These are phyloP conservation scores for Fusarium luffae DNA, from an alignment of 2,329 filamentous ascomycete species.

Conservation along the genomic window DNA sequence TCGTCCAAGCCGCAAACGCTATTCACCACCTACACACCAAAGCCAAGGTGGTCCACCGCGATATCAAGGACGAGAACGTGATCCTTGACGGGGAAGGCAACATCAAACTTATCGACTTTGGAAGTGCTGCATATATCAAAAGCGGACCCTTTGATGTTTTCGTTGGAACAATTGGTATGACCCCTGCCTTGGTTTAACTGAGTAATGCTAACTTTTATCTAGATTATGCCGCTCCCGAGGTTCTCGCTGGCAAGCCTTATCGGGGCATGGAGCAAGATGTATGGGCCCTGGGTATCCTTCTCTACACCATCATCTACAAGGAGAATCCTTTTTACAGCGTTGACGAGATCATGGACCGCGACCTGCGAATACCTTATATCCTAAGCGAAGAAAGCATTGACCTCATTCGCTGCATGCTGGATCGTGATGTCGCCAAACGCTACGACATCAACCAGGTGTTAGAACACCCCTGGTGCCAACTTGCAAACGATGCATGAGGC, in stretches of 20 bases:
- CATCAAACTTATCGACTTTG: conserved; percentile 98
- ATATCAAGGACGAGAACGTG: conserved; percentile 99
- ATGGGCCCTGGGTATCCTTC: conserved; percentile 94
- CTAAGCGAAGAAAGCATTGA: conserved; percentile 94
- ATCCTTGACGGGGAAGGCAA: conserved; percentile 93
- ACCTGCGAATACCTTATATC: conserved; percentile 87
- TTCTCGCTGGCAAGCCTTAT: conserved; percentile 91
- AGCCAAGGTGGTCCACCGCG: conserved; percentile 91
- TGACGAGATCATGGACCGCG: conserved; percentile 98
- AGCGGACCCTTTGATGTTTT: conserved; percentile 99
- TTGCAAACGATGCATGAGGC: conserved; percentile 15
- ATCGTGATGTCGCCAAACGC: conserved; percentile 85
- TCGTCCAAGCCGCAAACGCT: conserved; percentile 89
- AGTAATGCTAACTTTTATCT: conserved; percentile 16
- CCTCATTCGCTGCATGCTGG: conserved; percentile 89
- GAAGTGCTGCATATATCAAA: conserved; percentile 97
- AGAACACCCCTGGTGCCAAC: conserved; percentile 82
- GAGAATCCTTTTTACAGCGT: conserved; percentile 99
- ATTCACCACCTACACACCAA: conserved; percentile 92
- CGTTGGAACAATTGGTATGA: conserved; percentile 92
- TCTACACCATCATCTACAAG: conserved; percentile 99
- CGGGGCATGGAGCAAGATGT: conserved; percentile 97
- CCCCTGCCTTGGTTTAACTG: background rate
- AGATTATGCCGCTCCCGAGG: conserved; percentile 99
- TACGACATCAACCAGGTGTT: conserved; percentile 90